Conservation (phyloP, 108 stramenopile genomes). For the Cyclotella baltica region DNA sequence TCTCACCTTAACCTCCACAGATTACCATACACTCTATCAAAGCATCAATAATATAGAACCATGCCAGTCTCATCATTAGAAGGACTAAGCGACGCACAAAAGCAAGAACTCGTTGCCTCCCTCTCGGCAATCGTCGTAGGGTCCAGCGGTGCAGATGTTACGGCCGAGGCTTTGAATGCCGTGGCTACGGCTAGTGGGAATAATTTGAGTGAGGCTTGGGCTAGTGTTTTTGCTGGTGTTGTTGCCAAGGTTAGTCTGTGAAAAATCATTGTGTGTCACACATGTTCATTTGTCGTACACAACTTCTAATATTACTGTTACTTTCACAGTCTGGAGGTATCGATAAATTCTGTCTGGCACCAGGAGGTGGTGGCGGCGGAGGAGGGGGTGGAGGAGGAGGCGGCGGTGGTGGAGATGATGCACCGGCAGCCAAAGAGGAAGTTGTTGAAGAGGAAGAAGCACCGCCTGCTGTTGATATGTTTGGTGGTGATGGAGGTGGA, state of each 20-base stretch:
- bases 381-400: constrained; percentile 57
- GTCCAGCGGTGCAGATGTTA: constrained; percentile 50
- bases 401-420: constrained; percentile 74
- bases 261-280: not conserved
- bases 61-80: constrained; percentile 74
- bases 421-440: constrained; percentile 41
- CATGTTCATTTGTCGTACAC: not conserved
- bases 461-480: constrained; percentile 68
- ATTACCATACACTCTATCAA: no score
- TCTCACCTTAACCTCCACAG: not conserved
- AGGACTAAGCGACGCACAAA: constrained; percentile 73
- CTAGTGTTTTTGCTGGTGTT: constrained; percentile 73
- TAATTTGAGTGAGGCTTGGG: constrained; percentile 63
- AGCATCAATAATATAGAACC: constrained; percentile 3
- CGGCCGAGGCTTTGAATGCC: constrained; percentile 70
- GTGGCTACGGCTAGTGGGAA: constrained; percentile 82
- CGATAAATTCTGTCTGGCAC: constrained; percentile 62
- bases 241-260: constrained; percentile 48
- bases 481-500: constrained; percentile 63
- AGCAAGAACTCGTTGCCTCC: constrained; percentile 87
- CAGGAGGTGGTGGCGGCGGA: constrained; percentile 23
- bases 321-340: constrained; percentile 45
- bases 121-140: constrained; percentile 77
- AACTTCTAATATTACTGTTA: not conserved
- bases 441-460: constrained; percentile 68